phyloP scores from a whole-genome alignment of 768 basidiomycete species.

The Trametes cingulata region DNA sequence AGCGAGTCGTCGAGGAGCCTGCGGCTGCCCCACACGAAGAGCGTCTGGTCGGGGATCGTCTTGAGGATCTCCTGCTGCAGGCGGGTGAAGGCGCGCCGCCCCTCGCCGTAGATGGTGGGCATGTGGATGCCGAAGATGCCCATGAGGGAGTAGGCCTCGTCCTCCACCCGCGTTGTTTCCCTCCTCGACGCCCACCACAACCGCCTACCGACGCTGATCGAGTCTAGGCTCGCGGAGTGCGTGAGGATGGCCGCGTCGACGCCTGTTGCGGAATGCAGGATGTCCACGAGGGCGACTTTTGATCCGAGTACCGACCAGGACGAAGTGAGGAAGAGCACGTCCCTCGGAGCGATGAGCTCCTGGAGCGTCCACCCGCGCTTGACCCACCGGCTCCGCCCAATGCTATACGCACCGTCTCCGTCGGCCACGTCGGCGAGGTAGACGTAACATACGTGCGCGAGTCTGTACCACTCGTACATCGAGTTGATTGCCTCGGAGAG shows the following conservation, averaged over 20 bases:
- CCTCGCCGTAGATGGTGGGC: too few relatives aligned
- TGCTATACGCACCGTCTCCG: not conserved
- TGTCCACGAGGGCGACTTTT: not conserved
- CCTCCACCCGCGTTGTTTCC: too few relatives aligned
- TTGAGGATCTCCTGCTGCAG: too few relatives aligned
- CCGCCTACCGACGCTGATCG: not conserved
- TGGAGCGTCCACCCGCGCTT: conserved; percentile 9
- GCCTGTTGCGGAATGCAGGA: not conserved
- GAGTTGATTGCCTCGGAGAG: not conserved
- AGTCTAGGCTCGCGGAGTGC: too few relatives aligned
- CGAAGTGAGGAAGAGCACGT: not conserved
- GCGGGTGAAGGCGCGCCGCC: too few relatives aligned
- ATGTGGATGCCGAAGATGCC: not conserved
- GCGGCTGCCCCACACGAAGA: too few relatives aligned
- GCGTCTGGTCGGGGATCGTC: too few relatives aligned
- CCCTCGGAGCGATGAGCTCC: too few relatives aligned
- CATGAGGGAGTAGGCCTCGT: not conserved
- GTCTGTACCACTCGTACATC: conserved; percentile 7
- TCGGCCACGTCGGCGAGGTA: conserved; percentile 8
- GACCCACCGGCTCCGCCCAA: not conserved
- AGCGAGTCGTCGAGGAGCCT: too few relatives aligned
- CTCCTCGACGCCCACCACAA: too few relatives aligned
- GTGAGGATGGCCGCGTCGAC: not conserved
- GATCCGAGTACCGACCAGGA: conserved; percentile 2
- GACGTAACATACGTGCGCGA: conserved; percentile 11